Percentiles rank a stretch among this genome's conserved stretches.
These are phyloP conservation scores for Capronia americana DNA, from an alignment of 2,329 filamentous ascomycete species.

Conservation along the genomic window DNA sequence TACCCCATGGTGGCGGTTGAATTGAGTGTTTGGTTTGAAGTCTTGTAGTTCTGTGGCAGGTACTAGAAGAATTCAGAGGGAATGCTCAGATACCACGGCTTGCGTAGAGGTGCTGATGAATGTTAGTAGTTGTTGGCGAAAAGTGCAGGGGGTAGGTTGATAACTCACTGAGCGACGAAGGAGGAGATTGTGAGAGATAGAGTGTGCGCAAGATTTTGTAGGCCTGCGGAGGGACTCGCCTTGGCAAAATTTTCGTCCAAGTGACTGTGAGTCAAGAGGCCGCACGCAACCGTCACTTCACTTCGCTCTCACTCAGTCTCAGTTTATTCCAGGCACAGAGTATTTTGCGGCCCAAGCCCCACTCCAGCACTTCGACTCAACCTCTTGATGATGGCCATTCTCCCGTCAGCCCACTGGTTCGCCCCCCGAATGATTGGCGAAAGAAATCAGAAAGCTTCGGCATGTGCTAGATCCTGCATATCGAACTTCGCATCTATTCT, in stretches of 20 bases:
- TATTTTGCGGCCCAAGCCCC: slow-evolving; percentile 27
- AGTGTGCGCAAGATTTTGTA: slow-evolving; percentile 40
- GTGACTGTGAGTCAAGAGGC: slow-evolving; percentile 19
- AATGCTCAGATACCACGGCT: slow-evolving; percentile 60
- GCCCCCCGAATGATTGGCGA: slow-evolving; percentile 13
- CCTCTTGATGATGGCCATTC: slow-evolving; percentile 2
- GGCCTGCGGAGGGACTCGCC: slow-evolving; percentile 29
- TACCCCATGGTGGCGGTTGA: slow-evolving; percentile 67
- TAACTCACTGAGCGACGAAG: slow-evolving; percentile 42
- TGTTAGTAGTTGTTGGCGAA: slow-evolving; percentile 35
- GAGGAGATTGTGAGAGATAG: slow-evolving; percentile 33
- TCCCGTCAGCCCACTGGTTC: slow-evolving; percentile 15
- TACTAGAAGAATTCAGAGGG: slow-evolving; percentile 52
- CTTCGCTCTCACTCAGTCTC: slow-evolving; percentile 5
- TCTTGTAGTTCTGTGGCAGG: slow-evolving; percentile 57
- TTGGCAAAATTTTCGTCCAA: slow-evolving; percentile 30
- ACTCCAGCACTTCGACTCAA: slow-evolving; percentile 3
- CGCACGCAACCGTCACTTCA: slow-evolving; percentile 12
- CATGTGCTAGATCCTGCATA: slow-evolving; percentile 24
- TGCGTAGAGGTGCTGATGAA: slow-evolving; percentile 58
- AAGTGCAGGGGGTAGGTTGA: slow-evolving; percentile 30
- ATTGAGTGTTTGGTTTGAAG: slow-evolving; percentile 42
- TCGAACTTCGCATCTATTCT: slow-evolving; percentile 7
- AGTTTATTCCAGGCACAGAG: slow-evolving; percentile 8
- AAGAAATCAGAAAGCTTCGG: slow-evolving; percentile 15